A percentile compares a stretch with the other conserved stretches of the same genome.
Evolutionary conservation across 768 basidiomycete genomes (phyloP).

Genomic region (Amanita rubescens): DNA sequence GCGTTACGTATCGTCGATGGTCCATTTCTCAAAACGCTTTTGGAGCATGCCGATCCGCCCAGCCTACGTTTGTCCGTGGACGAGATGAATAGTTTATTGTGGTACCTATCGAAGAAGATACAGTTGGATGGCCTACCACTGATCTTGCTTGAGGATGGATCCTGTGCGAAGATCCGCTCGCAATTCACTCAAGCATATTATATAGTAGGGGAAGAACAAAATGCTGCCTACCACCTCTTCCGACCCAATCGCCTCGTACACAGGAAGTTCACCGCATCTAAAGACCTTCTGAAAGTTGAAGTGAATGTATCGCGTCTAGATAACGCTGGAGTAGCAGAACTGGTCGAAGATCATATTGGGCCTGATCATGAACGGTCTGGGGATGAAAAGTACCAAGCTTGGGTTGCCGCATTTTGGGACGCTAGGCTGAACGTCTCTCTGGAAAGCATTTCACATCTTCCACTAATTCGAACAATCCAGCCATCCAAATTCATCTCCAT

Average conservation of each 20-base stretch:
- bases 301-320: slow-evolving; percentile 22
- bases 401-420: background rate
- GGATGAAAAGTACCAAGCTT: background rate
- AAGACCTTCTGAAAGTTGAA: slow-evolving; percentile 12
- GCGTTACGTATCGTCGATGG: slow-evolving; percentile 20
- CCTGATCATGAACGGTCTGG: background rate
- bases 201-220: slow-evolving; percentile 18
- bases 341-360: slow-evolving; percentile 11
- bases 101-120: slow-evolving; percentile 17
- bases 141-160: slow-evolving; percentile 28
- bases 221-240: slow-evolving; percentile 15
- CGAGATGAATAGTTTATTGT: slow-evolving; percentile 19
- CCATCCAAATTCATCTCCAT: slow-evolving; percentile 16
- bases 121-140: slow-evolving; percentile 24
- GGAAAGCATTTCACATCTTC: background rate
- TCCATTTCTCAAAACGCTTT: slow-evolving; percentile 16
- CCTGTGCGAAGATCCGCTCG: slow-evolving; percentile 20
- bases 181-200: slow-evolving; percentile 15
- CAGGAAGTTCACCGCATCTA: slow-evolving; percentile 15
- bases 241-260: slow-evolving; percentile 19
- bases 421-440: background rate
- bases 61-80: slow-evolving; percentile 10
- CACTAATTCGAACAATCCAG: background rate
- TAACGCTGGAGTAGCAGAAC: slow-evolving; percentile 9
- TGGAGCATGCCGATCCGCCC: slow-evolving; percentile 6